Base-by-base conservation (phyloP, 371 early-diverging fungal genomes). In the Zychaea mexicana region DNA sequence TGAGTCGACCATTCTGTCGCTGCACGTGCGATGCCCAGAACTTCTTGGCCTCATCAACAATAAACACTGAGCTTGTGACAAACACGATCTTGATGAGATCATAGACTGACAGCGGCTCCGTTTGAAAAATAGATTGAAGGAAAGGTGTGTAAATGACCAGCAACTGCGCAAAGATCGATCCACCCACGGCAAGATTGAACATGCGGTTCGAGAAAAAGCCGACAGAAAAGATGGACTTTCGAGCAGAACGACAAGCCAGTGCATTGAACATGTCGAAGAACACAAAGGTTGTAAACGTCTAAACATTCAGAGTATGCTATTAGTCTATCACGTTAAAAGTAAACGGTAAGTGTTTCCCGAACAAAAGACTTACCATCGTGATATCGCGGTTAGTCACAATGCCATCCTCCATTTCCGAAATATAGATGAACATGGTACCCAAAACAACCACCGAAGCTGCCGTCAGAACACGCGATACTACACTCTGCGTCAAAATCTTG, bases 191-290 rank as follows among this genome's bases (percentile, higher is more conserved):
- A 45, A 88, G 72, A 68, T 93, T 94, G 77, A 93, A 95, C 87
- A 95, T 93, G 26, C 76, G 77, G 84, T 98, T 98, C 12, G 91
- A 88, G 58, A 90, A 88, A 65, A 95, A 71, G 0, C 96, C 96
- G 24, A 96, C 67, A 10, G 82, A 75, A 49, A 91, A 89, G 47
- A 95, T 85, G 1, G 96, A 94, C 61, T 93, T 89, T 62, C 88
- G 88, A 31, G 84, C 85, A 5, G 96, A 96, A 30, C 97, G 89
- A 71, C 97, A 98, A 5, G 94, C 85, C 52, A 96, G 74, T 3
- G 96, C 93, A 69, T 98, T 98, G 79, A 95, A 96, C 90, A 97
- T 92, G 71, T 96, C 97, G 71, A 94, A 96, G 64, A 96, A 87
- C 33, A 98, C 97, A 81, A 98, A 96, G 27, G 92, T 91, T 5